These are phyloP conservation scores for Sutorius australiensis DNA, from an alignment of 768 basidiomycete species.

Conservation along the genomic window DNA sequence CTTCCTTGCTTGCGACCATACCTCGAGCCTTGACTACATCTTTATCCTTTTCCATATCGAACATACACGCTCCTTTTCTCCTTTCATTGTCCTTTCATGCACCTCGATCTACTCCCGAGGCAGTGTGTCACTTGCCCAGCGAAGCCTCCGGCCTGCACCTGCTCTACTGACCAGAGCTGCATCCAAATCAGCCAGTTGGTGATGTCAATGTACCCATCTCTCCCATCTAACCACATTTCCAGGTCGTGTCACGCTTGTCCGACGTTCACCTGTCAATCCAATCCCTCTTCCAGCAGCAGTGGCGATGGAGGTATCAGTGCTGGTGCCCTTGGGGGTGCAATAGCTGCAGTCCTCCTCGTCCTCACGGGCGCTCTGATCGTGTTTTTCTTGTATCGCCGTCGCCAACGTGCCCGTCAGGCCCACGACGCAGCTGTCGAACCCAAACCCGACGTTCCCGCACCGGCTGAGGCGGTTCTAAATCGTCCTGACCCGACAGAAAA, in stretches of 20 bases:
- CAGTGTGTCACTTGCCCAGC: slow-evolving; percentile 52
- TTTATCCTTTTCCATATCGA: slow-evolving; percentile 15
- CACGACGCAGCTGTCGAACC: slow-evolving; percentile 34
- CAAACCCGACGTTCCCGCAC: slow-evolving; percentile 62
- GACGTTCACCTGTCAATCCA: slow-evolving; percentile 48
- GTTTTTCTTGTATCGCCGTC: slow-evolving; percentile 66
- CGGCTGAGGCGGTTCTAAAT: slow-evolving; percentile 74
- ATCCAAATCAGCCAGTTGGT: slow-evolving; percentile 57
- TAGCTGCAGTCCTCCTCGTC: slow-evolving; percentile 61
- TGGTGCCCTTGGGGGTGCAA: slow-evolving; percentile 71
- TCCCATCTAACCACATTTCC: slow-evolving; percentile 1
- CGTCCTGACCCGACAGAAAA: slow-evolving; percentile 82
- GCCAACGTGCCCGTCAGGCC: slow-evolving; percentile 39
- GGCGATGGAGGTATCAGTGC: slow-evolving; percentile 50
- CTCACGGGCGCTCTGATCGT: slow-evolving; percentile 47
- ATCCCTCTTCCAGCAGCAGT: slow-evolving; percentile 5
- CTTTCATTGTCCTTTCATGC: slow-evolving; percentile 27
- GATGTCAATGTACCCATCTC: background rate
- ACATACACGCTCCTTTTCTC: slow-evolving; percentile 34
- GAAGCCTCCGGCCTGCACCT: slow-evolving; percentile 50
- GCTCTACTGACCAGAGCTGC: slow-evolving; percentile 53
- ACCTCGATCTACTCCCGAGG: slow-evolving; percentile 36
- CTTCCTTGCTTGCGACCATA: slow-evolving; percentile 22
- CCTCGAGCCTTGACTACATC: slow-evolving; percentile 19
- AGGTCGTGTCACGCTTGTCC: slow-evolving; percentile 62